Evolutionary conservation across 306 rosid genomes (phyloP).

Genomic region (Lathyrus oleraceus): DNA sequence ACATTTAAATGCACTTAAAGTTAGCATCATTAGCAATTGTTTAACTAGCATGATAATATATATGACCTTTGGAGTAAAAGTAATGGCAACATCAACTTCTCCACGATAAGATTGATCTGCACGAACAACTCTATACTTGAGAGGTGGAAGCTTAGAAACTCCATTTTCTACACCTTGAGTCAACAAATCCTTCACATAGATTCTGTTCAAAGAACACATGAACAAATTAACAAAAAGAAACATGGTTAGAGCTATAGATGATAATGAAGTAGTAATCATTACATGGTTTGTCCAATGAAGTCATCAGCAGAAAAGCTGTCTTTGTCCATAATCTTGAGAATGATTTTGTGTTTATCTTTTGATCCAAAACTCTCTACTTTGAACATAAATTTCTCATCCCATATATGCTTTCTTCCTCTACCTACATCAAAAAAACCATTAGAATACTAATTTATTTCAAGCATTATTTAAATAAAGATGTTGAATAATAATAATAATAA

Average conservation of each 20-base stretch:
- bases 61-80: slow-evolving; percentile 54
- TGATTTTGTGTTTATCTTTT: slow-evolving; percentile 46
- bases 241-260: too few species aligned
- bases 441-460: too few species aligned
- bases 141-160: slow-evolving; percentile 47
- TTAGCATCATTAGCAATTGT: too few species aligned
- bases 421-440: too few species aligned
- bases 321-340: slow-evolving; percentile 69
- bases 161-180: slow-evolving; percentile 62
- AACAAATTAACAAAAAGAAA: too few species aligned
- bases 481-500: too few species aligned
- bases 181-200: slow-evolving; percentile 54
- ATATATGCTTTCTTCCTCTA: slow-evolving; percentile 47
- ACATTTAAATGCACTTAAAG: too few species aligned
- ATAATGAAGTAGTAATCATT: background rate
- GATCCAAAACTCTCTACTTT: slow-evolving; percentile 56
- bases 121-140: slow-evolving; percentile 57
- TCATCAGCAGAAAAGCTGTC: slow-evolving; percentile 62
- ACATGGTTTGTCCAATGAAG: slow-evolving; percentile 66
- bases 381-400: slow-evolving; percentile 70
- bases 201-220: slow-evolving; percentile 16
- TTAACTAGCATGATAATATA: too few species aligned
- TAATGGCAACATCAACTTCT: slow-evolving; percentile 62
- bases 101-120: slow-evolving; percentile 52
- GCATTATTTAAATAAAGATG: too few species aligned